phyloP scores from a whole-genome alignment of 2,329 filamentous ascomycete species.

The Scytalidium sp. region DNA sequence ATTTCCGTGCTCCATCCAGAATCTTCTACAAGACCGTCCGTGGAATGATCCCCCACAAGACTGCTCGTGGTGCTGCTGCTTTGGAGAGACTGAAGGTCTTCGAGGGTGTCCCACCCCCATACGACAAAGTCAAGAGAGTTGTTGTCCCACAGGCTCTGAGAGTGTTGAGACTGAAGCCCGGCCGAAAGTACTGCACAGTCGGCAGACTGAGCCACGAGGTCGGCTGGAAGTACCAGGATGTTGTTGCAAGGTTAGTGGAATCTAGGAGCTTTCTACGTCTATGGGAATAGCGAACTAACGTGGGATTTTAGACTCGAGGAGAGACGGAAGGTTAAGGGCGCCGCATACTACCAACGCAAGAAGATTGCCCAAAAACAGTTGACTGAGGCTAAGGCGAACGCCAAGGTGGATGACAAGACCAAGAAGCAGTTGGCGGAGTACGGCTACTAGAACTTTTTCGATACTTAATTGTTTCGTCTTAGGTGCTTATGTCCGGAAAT shows the following conservation, averaged over 20 bases:
- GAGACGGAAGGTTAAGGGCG: constrained; percentile 98
- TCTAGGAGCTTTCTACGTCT: neutral
- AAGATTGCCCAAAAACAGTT: constrained; percentile 91
- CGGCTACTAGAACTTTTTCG: constrained; percentile 71
- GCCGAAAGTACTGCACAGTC: constrained; percentile 99
- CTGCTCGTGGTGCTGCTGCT: constrained; percentile 91
- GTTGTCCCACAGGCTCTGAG: constrained; percentile 98
- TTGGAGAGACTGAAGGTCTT: constrained; percentile 99
- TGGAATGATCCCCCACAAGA: constrained; percentile 99
- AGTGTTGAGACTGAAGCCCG: constrained; percentile 94
- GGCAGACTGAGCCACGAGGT: constrained; percentile 98
- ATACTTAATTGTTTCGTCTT: constrained; percentile 21
- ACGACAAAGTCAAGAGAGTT: constrained; percentile 99
- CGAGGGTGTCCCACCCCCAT: constrained; percentile 97
- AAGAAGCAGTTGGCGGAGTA: constrained; percentile 82
- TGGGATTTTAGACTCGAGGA: constrained; percentile 78
- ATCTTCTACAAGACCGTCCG: constrained; percentile 99
- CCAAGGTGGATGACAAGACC: constrained; percentile 82
- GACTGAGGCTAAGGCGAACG: constrained; percentile 88
- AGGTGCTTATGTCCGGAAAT: constrained; percentile 12
- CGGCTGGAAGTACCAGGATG: constrained; percentile 99
- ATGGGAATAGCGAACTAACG: constrained; percentile 16
- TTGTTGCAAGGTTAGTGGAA: constrained; percentile 84
- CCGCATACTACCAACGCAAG: constrained; percentile 99
- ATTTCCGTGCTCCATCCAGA: constrained; percentile 98